These are phyloP conservation scores for Lactarius deliciosus DNA, from an alignment of 768 basidiomycete species.

Conservation along the genomic window DNA sequence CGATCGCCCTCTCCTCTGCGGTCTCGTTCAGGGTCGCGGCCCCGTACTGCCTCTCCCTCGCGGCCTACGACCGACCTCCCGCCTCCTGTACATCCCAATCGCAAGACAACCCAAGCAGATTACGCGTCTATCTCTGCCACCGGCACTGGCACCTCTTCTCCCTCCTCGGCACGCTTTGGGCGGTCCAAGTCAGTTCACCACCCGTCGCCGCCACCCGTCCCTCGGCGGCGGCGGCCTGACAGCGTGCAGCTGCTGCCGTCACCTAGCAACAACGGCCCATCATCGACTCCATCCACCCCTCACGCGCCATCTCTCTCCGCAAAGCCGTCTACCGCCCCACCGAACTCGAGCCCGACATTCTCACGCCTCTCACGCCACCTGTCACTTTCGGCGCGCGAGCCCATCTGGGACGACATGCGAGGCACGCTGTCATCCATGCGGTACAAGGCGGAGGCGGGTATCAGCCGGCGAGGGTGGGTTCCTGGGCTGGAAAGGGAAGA, in stretches of 20 bases:
- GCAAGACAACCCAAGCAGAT: conserved; percentile 37
- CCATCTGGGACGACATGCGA: conserved; percentile 42
- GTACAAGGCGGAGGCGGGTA: conserved; percentile 71
- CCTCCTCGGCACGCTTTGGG: conserved; percentile 42
- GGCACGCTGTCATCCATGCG: conserved; percentile 43
- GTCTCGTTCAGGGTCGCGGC: conserved; percentile 5
- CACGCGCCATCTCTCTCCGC: conserved; percentile 14
- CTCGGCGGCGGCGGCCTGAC: conserved; percentile 56
- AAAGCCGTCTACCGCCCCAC: conserved; percentile 15
- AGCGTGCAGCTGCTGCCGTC: conserved; percentile 51
- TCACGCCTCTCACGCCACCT: conserved; percentile 40
- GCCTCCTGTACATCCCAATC: conserved; percentile 56
- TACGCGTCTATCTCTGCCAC: conserved; percentile 17
- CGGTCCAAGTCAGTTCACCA: conserved; percentile 60
- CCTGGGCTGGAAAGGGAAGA: conserved; percentile 39
- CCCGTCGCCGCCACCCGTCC: conserved; percentile 39
- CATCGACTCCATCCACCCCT: conserved; percentile 1
- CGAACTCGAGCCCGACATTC: conserved; percentile 26
- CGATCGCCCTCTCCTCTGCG: conserved; percentile 21
- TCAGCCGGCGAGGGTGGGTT: conserved; percentile 60
- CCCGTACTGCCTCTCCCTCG: conserved; percentile 33
- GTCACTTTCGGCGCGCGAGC: conserved; percentile 38
- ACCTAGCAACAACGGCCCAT: not conserved
- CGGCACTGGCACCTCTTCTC: conserved; percentile 20
- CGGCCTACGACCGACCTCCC: conserved; percentile 38